phyloP scores from a whole-genome alignment of 345 rosid species.

The Dovyalis caffra region DNA sequence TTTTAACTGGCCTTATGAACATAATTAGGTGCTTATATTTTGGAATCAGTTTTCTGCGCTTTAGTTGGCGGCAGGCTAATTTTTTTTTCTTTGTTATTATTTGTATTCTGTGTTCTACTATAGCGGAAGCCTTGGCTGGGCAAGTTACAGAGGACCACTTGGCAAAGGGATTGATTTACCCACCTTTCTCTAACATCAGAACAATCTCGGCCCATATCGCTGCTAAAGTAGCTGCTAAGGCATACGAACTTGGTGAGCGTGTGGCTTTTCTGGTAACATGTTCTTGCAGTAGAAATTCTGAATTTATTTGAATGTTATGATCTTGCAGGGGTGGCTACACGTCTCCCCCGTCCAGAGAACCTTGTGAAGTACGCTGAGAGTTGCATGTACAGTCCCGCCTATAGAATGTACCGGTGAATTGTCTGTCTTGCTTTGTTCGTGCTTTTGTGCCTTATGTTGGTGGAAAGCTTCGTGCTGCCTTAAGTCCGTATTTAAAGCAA shows the following conservation, averaged over 20 bases:
- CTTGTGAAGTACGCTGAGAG: slow-evolving; percentile 80
- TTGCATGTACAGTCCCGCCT: slow-evolving; percentile 92
- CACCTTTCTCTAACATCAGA: slow-evolving; percentile 85
- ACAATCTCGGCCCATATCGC: slow-evolving; percentile 87
- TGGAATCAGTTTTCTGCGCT: neutral
- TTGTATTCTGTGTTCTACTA: neutral
- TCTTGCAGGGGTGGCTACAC: slow-evolving; percentile 76
- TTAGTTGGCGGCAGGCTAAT: neutral
- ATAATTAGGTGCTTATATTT: neutral
- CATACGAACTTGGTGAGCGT: slow-evolving; percentile 84
- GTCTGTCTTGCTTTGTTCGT: neutral
- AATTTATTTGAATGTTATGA: neutral
- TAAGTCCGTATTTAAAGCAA: neutral
- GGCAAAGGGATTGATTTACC: slow-evolving; percentile 76
- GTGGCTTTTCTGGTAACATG: neutral
- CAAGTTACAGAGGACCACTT: slow-evolving; percentile 70
- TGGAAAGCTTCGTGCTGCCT: neutral
- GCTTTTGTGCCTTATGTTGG: neutral
- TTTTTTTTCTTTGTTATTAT: too few relatives aligned
- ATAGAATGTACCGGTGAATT: slow-evolving; percentile 68
- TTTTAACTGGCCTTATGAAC: neutral
- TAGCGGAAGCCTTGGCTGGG: slow-evolving; percentile 90
- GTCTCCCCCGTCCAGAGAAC: slow-evolving; percentile 78
- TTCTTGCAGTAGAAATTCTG: neutral
- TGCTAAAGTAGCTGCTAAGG: slow-evolving; percentile 85